Percentiles rank a stretch among this genome's conserved stretches.
These are phyloP conservation scores for Didymella exigua DNA, from an alignment of 2,329 filamentous ascomycete genomes.

Conservation along the genomic window DNA sequence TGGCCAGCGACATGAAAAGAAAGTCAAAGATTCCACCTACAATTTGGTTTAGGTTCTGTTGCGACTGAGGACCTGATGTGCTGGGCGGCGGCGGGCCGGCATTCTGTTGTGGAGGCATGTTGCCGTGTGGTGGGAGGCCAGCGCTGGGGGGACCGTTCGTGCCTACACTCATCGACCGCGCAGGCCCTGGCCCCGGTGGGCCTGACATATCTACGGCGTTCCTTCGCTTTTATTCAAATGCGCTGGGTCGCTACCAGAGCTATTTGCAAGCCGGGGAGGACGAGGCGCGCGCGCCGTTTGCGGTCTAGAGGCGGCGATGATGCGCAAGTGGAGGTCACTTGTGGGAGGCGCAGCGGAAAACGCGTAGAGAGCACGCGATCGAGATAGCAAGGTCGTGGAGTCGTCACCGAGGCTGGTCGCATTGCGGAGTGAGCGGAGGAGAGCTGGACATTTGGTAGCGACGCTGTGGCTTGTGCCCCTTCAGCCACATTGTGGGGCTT, in stretches of 20 bases:
- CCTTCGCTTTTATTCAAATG: slow-evolving; percentile 27
- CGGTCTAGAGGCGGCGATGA: background rate
- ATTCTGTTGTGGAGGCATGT: slow-evolving; percentile 56
- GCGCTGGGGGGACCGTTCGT: slow-evolving; percentile 51
- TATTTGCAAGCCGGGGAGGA: slow-evolving; percentile 25
- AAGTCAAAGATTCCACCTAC: slow-evolving; percentile 62
- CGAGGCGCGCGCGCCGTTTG: slow-evolving; percentile 26
- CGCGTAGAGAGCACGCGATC: slow-evolving; percentile 13
- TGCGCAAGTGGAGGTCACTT: background rate
- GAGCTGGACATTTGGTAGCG: slow-evolving; percentile 22
- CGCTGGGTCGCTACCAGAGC: slow-evolving; percentile 19
- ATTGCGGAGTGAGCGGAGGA: slow-evolving; percentile 34
- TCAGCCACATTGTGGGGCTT: slow-evolving; percentile 8
- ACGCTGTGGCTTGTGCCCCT: slow-evolving; percentile 18
- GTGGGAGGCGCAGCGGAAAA: background rate
- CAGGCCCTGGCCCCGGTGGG: slow-evolving; percentile 44
- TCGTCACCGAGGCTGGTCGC: slow-evolving; percentile 12
- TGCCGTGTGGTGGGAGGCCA: slow-evolving; percentile 47
- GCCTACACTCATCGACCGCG: slow-evolving; percentile 49
- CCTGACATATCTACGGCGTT: slow-evolving; percentile 41
- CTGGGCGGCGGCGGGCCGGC: slow-evolving; percentile 55
- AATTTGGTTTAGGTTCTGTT: slow-evolving; percentile 94
- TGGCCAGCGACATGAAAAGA: background rate
- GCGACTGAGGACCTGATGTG: slow-evolving; percentile 66
- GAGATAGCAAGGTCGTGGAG: slow-evolving; percentile 8